A percentile compares a stretch with the other conserved stretches of the same genome.
Evolutionary conservation across 148 eudicot genomes (phyloP).

Genomic region (Linanthus parryae): DNA sequence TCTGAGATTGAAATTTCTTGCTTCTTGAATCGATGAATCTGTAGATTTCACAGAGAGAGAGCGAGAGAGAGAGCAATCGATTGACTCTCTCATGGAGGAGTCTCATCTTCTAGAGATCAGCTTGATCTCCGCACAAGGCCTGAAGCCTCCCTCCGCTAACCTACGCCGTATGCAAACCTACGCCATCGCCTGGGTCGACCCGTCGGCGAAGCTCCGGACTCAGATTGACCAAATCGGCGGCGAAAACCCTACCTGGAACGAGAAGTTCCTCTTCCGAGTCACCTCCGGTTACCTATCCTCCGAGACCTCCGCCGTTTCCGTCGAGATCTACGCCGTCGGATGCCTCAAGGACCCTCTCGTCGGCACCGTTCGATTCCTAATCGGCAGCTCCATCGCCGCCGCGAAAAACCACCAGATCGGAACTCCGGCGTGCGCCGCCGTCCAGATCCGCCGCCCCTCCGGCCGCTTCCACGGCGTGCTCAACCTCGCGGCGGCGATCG

Average conservation of each 20-base stretch:
- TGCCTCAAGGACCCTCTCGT: constrained; percentile 49
- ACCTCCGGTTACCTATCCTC: constrained; percentile 39
- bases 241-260: constrained; percentile 91
- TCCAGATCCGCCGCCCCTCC: constrained; percentile 69
- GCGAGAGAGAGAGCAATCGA: background rate
- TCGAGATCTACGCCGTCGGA: constrained; percentile 76
- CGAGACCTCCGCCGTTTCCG: constrained; percentile 66
- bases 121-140: constrained; percentile 77
- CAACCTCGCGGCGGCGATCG: constrained; percentile 56
- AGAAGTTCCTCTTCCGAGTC: constrained; percentile 77
- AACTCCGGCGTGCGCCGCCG: constrained; percentile 55
- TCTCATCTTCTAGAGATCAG: constrained; percentile 66
- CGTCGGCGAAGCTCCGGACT: constrained; percentile 55
- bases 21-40: too few species aligned
- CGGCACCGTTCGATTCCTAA: constrained; percentile 62
- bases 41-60: constrained; percentile 4
- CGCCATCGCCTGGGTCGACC: constrained; percentile 60
- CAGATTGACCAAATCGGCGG: constrained; percentile 44
- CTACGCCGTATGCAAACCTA: constrained; percentile 61
- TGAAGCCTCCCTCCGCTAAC: constrained; percentile 46
- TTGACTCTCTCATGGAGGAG: constrained; percentile 23
- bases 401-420: background rate
- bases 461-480: constrained; percentile 77
- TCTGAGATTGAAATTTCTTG: too few species aligned
- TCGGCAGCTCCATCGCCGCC: constrained; percentile 37